A percentile compares a stretch with the other conserved stretches of the same genome.
Conservation (phyloP, 495 filamentous ascomycete species). For the Podospora didyma region DNA sequence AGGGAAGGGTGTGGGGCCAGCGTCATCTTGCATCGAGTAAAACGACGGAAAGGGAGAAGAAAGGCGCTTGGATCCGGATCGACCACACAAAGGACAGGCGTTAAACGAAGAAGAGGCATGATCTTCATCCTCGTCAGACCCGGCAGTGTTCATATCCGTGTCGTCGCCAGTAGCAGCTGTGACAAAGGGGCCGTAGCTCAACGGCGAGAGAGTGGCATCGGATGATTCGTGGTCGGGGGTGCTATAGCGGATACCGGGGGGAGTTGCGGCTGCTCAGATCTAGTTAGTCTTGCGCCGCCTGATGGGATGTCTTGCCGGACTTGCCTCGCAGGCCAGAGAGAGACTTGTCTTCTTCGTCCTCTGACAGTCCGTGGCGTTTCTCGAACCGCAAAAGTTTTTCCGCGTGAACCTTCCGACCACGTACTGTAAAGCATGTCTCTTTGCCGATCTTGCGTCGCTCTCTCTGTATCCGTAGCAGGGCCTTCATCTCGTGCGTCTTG, state of each 20-base stretch:
- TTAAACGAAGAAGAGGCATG: not conserved
- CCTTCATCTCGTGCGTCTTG: conserved; percentile 15
- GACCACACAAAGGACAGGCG: not conserved
- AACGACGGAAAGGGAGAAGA: too few species aligned
- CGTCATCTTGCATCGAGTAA: too few species aligned
- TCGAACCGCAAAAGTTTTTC: conserved; percentile 18
- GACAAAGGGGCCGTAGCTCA: not conserved
- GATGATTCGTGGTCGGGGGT: not conserved
- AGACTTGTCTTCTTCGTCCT: not conserved
- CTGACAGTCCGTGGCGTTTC: conserved; percentile 9
- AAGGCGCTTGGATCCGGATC: not conserved
- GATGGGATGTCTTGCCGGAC: not conserved
- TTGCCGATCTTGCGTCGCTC: conserved; percentile 8
- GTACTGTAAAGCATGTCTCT: conserved; percentile 11
- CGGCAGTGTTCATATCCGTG: not conserved
- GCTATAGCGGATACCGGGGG: not conserved
- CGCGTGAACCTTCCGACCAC: conserved; percentile 6
- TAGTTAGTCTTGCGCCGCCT: not conserved
- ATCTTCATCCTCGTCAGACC: too few species aligned
- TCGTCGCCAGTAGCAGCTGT: not conserved
- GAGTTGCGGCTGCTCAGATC: not conserved
- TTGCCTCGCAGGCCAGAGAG: not conserved
- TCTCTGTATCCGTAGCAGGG: conserved; percentile 20
- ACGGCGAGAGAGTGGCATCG: not conserved
- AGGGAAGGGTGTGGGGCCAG: too few species aligned